A percentile compares a stretch with the other conserved stretches of the same genome.
These are phyloP conservation scores for Suillus occidentalis DNA, from an alignment of 768 basidiomycete species.

Conservation along the genomic window DNA sequence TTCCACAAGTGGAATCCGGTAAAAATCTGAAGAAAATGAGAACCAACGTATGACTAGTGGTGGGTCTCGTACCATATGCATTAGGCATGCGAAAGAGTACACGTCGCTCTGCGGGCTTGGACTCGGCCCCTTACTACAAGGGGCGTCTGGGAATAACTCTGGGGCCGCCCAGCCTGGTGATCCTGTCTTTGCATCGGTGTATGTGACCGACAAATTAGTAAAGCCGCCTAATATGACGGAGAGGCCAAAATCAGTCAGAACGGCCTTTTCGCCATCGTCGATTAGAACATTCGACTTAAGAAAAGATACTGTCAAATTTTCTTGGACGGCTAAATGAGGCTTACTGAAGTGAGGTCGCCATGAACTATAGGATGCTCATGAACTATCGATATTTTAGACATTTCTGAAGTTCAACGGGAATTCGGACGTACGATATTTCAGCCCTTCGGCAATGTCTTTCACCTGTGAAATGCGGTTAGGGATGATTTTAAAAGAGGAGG, in stretches of 20 bases:
- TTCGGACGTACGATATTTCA: slow-evolving; percentile 9
- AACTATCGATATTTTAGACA: neutral
- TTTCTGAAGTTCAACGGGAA: neutral
- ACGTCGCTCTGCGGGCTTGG: neutral
- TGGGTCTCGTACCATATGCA: neutral
- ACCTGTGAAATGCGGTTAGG: neutral
- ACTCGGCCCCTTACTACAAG: neutral
- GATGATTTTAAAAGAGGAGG: neutral
- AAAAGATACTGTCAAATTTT: neutral
- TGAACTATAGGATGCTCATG: slow-evolving; percentile 6
- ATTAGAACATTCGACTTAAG: slow-evolving; percentile 43
- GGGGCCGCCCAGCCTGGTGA: neutral
- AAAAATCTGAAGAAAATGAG: neutral
- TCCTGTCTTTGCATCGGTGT: neutral
- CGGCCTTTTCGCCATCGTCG: slow-evolving; percentile 37
- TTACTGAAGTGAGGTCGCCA: slow-evolving; percentile 9
- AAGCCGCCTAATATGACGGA: slow-evolving; percentile 30
- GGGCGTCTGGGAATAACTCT: neutral
- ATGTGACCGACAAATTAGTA: neutral
- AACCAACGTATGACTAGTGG: neutral
- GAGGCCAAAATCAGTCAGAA: slow-evolving; percentile 46
- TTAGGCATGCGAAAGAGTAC: slow-evolving; percentile 4
- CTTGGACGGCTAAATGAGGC: neutral
- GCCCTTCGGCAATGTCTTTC: slow-evolving; percentile 6
- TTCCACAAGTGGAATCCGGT: neutral